Percentiles rank a stretch among this genome's conserved stretches.
Evolutionary conservation across 306 rosid genomes (phyloP).

Genomic region (Vicia sativa): DNA sequence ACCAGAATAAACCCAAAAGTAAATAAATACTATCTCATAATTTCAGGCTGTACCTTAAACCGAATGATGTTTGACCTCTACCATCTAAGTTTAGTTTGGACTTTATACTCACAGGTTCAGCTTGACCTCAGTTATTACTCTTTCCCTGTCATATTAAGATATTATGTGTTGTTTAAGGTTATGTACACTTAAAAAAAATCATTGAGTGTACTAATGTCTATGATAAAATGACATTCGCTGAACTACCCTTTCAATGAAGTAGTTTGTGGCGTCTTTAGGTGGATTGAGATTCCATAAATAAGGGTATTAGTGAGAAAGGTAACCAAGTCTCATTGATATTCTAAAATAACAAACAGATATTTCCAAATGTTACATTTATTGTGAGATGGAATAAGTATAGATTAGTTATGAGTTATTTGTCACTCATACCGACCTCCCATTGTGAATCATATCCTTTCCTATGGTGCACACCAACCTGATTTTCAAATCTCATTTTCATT

Average conservation of each 20-base stretch:
- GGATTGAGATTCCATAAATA: background rate
- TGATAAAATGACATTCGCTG: background rate
- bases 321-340: background rate
- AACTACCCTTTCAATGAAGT: background rate
- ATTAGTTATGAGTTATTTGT: background rate
- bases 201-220: background rate
- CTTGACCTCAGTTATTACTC: background rate
- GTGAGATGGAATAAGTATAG: background rate
- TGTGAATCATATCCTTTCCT: background rate
- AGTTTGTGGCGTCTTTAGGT: background rate
- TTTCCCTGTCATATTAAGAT: background rate
- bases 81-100: background rate
- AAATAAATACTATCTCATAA: background rate
- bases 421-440: constrained; percentile 9
- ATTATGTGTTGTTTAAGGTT: background rate
- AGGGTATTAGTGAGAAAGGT: background rate
- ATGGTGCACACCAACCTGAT: background rate
- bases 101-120: background rate
- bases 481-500: background rate
- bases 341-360: background rate
- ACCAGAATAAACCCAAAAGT: background rate
- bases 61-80: background rate
- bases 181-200: background rate
- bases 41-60: constrained; percentile 7
- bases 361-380: background rate